Base-by-base conservation (phyloP, 2,329 filamentous ascomycete species). In the Alternaria gaisen region DNA sequence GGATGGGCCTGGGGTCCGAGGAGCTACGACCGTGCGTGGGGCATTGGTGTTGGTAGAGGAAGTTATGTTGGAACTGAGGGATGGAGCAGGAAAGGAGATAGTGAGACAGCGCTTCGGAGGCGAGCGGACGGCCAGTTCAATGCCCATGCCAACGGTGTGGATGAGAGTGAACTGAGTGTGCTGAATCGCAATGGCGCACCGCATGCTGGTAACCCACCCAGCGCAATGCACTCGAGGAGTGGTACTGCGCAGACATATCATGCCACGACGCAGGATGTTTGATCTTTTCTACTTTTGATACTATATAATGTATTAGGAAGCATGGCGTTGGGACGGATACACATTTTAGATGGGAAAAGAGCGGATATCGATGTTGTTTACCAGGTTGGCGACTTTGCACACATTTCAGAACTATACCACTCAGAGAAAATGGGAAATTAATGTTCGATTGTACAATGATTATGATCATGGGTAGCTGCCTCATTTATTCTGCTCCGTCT, bases 1-100 rank as follows among this genome's bases (percentile, higher is more conserved):
- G 94, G 94, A 14, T 97, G 93, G 93, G 88, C 92, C 0, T 97
- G 93, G 94, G 93, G 91, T 3, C 89, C 93, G 0, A 85, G 94
- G 52, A 91, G 87, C 71, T 82, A 83, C 43, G 85, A 89, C 55
- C 85, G 92, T 63, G 91, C 92, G 0, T 97, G 94, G 77, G 93
- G 90, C 83, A 88, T 91, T 18, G 91, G 91, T 12, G 85, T 92
- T 1, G 91, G 83, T 0, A 74, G 79, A 2, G 77, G 77, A 1
- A 77, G 77, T 2, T 84, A 84, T 66, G 83, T 84, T 1, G 82
- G 82, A 0, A 73, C 77, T 2, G 83, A 84, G 66, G 83, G 82
- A 2, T 83, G 82, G 81, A 74, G 69, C 18, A 58, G 56, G 12
- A 32, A 46, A 14, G 62, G 64, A 8, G 51, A 55, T 26, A 59